Evolutionary conservation across 2,329 filamentous ascomycete genomes (phyloP), one percentile per base, ranked within the genome.

Genomic region (Ophiostoma quercus): DNA sequence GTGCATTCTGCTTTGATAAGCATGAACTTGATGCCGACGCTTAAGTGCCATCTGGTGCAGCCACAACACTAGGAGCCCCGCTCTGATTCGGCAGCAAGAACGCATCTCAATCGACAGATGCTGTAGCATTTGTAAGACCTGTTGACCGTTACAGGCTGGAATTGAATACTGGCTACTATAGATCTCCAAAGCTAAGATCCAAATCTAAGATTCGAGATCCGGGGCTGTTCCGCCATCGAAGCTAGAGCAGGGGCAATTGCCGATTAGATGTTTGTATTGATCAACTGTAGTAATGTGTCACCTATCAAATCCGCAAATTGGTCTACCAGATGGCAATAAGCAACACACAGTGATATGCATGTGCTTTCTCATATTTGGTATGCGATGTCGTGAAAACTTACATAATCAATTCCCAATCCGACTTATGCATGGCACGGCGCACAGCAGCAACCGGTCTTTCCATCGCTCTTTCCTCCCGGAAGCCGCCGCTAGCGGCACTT

Each of bases 401-500:
- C 22, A 57, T 57, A 57, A 57, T 25, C 8, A 9, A 25, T 41
- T 14, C n/a, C 5, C 14, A 57, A 12, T 12, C 29, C 9, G 16
- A 41, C 43, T 19, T 3, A 29, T 25, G n/a, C 47, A 54, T 1
- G n/a, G 9, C 47, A 57, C 51, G n/a, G 22, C 22, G 22, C 51
- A 57, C 51, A 57, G 16, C 22, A 57, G 51, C n/a, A 9, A 57
- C n/a, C 51, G 51, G 43, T 16, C 43, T 47, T 22, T 12, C 22
- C 51, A 57, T 57, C 22, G 51, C 51, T 57, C 51, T 57, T 57
- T 22, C 51, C 22, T 47, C 14, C 51, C 51, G 51, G 51, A 57
- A 57, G 51, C 51, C 51, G 51, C 51, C 51, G 51, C 12, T 57
- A 57, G 51, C 22, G 51, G 51, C 51, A 57, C 43, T 47, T 47